These are phyloP conservation scores for Trichoderma sp. DNA, from an alignment of 2,329 filamentous ascomycete species.

Conservation along the genomic window DNA sequence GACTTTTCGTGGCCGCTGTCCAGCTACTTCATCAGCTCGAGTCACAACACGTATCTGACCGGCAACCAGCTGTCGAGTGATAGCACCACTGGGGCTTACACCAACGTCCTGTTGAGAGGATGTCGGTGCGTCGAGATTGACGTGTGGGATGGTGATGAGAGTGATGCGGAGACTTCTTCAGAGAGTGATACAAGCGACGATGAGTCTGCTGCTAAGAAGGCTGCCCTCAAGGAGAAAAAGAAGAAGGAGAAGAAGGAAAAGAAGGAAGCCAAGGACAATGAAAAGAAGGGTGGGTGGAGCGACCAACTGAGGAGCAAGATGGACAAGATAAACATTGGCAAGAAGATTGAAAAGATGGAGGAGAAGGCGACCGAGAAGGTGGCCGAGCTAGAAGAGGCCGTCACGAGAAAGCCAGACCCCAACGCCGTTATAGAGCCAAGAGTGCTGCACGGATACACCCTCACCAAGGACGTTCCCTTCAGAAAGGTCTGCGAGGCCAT, in stretches of 20 bases:
- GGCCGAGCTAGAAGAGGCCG: not conserved
- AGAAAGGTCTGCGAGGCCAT: constrained; percentile 81
- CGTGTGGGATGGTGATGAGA: constrained; percentile 88
- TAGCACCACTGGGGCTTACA: constrained; percentile 85
- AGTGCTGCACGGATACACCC: constrained; percentile 83
- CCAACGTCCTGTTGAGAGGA: constrained; percentile 75
- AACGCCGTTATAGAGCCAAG: constrained; percentile 60
- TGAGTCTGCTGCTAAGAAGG: constrained; percentile 25
- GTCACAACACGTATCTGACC: constrained; percentile 90
- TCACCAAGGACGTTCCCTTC: constrained; percentile 86
- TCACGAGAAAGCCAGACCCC: constrained; percentile 25
- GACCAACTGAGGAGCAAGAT: constrained; percentile 62
- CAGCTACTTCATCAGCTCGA: constrained; percentile 91
- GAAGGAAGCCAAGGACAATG: constrained; percentile 42
- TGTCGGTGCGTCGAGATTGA: constrained; percentile 93
- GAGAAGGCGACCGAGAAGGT: constrained; percentile 25
- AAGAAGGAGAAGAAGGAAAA: constrained; percentile 47
- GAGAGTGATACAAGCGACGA: constrained; percentile 52
- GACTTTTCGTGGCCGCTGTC: constrained; percentile 75
- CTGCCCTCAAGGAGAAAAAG: constrained; percentile 21
- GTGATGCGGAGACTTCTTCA: constrained; percentile 60
- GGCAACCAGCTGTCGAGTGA: constrained; percentile 85
- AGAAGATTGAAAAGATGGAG: constrained; percentile 35
- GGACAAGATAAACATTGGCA: constrained; percentile 47
- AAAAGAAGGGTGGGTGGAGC: constrained; percentile 50